Base-by-base conservation (phyloP, 768 basidiomycete species). In the Collybia nuda region DNA sequence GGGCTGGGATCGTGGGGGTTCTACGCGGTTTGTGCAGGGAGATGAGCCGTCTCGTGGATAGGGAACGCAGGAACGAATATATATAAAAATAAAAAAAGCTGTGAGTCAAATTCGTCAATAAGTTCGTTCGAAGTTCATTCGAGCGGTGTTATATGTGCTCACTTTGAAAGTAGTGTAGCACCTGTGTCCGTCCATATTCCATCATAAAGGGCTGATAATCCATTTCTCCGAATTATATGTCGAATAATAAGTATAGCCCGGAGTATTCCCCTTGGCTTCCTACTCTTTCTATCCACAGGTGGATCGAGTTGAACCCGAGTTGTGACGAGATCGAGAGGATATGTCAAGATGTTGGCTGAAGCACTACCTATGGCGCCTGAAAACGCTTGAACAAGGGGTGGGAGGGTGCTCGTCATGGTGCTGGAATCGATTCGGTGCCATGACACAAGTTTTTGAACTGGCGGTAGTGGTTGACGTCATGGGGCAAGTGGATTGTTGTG, bases 71-170 rank as follows among this genome's bases (percentile, higher is more conserved):
- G 51, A 76, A 73, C 0, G 82, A 73, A 58, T 83, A 84, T 53
- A 77, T 71, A 52, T 81, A 81, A 54, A 81, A 84, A 57, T 82
- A 85, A 47, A 83, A 67, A 56, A 85, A 84, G 58, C 81, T 82
- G 48, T 3, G 26, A 21, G 17, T 17, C 24, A 26, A 3, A n/a
- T 26, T 18, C 39, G 26, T 37, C 44, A 6, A 19, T 38, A 15
- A 38, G 7, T 24, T n/a, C n/a, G n/a, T n/a, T n/a, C n/a, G n/a
- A n/a, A n/a, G n/a, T 49, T 2, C 24, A 15, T 26, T 6, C 36
- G 14, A 21, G 21, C 12, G 17, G 11, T 11, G 1, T 14, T 14
- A 17, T 22, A 23, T 15, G 6, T 14, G 56, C 73, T 45, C 49
- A 81, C 81, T 77, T 82, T 11, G 80, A 81, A 1, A 84, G 51